These are phyloP conservation scores for Lanmaoa rubissima DNA, from an alignment of 768 basidiomycete genomes.

Conservation along the genomic window DNA sequence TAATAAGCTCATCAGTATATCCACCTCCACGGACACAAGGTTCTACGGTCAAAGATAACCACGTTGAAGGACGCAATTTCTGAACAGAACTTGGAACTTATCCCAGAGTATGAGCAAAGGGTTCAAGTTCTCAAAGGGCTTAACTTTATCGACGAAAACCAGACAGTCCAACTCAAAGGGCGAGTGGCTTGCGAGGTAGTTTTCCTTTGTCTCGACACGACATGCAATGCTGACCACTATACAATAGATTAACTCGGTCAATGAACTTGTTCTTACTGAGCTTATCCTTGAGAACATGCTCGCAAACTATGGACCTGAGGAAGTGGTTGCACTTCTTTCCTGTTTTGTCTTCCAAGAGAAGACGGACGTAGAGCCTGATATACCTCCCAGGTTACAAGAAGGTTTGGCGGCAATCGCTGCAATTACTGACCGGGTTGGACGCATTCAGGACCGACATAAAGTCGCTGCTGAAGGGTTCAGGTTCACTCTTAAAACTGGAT, in stretches of 20 bases:
- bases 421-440: conserved; percentile 75
- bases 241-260: conserved; percentile 93
- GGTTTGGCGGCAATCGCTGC: conserved; percentile 76
- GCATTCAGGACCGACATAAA: conserved; percentile 77
- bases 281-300: conserved; percentile 95
- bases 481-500: conserved; percentile 80
- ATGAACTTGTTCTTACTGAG: conserved; percentile 94
- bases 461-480: conserved; percentile 79
- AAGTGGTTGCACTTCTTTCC: conserved; percentile 93
- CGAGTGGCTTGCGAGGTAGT: conserved; percentile 95
- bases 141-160: conserved; percentile 93
- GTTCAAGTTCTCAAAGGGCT: conserved; percentile 88
- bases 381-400: conserved; percentile 76
- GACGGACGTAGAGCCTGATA: conserved; percentile 81
- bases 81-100: conserved; percentile 93
- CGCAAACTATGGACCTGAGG: conserved; percentile 87
- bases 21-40: conserved; percentile 70
- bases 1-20: conserved; percentile 55
- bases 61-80: conserved; percentile 82
- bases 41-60: conserved; percentile 71
- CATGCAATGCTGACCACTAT: not conserved
- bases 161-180: conserved; percentile 93
- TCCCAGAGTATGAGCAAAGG: conserved; percentile 96
- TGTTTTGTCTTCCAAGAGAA: conserved; percentile 99
- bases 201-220: not conserved